Conservation (phyloP, 2,329 filamentous ascomycete species). For the Neonectria punicea region DNA sequence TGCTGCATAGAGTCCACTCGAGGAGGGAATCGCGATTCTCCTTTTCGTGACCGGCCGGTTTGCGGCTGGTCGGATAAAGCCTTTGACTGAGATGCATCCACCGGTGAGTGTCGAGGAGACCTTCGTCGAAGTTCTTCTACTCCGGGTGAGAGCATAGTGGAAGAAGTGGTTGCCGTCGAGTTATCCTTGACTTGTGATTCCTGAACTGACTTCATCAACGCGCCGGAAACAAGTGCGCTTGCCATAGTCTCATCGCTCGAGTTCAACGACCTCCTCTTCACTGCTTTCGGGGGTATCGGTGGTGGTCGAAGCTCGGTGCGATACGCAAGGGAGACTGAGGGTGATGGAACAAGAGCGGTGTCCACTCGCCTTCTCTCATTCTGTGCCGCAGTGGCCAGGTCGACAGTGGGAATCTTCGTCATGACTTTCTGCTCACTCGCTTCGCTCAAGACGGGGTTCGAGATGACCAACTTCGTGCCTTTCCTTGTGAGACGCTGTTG, state of each 20-base stretch:
- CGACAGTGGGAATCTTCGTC: conserved; percentile 60
- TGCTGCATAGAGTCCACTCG: background rate
- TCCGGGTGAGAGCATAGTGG: conserved; percentile 62
- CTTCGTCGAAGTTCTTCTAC: conserved; percentile 61
- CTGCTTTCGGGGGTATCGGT: conserved; percentile 47
- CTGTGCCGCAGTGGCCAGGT: conserved; percentile 59
- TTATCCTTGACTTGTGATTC: conserved; percentile 28
- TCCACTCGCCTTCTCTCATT: conserved; percentile 58
- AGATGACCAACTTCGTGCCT: conserved; percentile 58
- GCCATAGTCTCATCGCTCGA: conserved; percentile 53
- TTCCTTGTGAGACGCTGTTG: conserved; percentile 43
- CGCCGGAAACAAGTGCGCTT: conserved; percentile 6
- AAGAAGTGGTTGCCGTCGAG: conserved; percentile 55
- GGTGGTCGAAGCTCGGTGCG: conserved; percentile 52
- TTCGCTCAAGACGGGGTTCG: conserved; percentile 57
- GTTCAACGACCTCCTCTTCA: conserved; percentile 48
- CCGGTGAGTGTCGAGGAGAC: conserved; percentile 56
- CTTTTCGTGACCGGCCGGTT: background rate
- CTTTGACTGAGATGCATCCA: background rate
- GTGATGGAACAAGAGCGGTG: conserved; percentile 42
- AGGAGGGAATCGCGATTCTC: background rate
- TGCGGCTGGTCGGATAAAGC: background rate
- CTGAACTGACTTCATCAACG: background rate
- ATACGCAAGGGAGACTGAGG: conserved; percentile 47
- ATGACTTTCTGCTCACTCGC: conserved; percentile 52